Percentiles rank a stretch among this genome's conserved stretches.
phyloP scores from a whole-genome alignment of 805 yeast species.

The Lipomyces starkeyi region DNA sequence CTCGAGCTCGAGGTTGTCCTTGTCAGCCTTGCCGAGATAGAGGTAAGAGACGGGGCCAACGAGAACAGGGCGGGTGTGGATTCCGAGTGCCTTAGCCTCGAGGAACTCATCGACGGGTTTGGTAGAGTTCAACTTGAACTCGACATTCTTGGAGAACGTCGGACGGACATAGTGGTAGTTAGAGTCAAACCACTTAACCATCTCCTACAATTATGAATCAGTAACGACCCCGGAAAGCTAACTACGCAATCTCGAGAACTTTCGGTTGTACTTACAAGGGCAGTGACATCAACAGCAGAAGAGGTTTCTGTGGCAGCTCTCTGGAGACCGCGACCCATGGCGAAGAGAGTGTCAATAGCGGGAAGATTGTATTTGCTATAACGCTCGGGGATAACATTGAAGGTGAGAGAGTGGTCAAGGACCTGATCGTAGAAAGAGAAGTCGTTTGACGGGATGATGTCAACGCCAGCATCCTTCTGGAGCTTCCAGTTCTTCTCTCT shows the following conservation, averaged over 20 bases:
- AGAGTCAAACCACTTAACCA: conserved; percentile 99
- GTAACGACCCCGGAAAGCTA: not conserved
- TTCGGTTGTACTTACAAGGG: conserved; percentile 57
- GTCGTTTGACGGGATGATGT: conserved; percentile 95
- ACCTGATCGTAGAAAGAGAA: conserved; percentile 98
- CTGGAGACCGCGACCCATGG: conserved; percentile 99
- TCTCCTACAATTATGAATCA: conserved; percentile 55
- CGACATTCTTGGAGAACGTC: conserved; percentile 93
- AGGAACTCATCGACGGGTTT: conserved; percentile 97
- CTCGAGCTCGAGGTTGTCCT: conserved; percentile 93
- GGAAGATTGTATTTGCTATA: conserved; percentile 90
- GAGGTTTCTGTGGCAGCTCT: conserved; percentile 87
- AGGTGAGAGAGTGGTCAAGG: conserved; percentile 85
- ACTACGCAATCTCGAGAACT: not conserved
- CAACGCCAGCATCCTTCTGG: conserved; percentile 97
- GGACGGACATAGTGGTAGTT: conserved; percentile 99
- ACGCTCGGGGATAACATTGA: conserved; percentile 96
- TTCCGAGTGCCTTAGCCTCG: conserved; percentile 96
- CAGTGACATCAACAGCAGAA: conserved; percentile 96
- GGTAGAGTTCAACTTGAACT: conserved; percentile 92
- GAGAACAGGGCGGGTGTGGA: conserved; percentile 96
- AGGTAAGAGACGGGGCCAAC: conserved; percentile 97
- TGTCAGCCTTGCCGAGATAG: conserved; percentile 96
- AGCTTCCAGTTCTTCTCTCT: conserved; percentile 97
- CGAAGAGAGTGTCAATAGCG: conserved; percentile 90